Percentiles rank a stretch among this genome's conserved stretches.
phyloP scores from a whole-genome alignment of 2,329 filamentous ascomycete species.

The Lasiodiplodia hormozganensis region DNA sequence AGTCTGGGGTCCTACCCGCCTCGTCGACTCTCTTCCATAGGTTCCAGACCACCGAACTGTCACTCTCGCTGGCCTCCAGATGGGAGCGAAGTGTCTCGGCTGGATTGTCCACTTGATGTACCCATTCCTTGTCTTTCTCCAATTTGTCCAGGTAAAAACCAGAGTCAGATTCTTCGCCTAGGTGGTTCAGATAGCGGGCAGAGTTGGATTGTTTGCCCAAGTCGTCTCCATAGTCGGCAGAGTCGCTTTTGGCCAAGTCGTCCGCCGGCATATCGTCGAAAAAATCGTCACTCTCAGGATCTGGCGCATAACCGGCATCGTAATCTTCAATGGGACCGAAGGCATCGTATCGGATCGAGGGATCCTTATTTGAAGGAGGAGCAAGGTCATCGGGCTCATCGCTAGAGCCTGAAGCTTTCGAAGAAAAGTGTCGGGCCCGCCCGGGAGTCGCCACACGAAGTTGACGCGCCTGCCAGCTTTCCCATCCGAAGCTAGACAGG shows the following conservation, averaged over 20 bases:
- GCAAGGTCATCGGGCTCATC: not conserved
- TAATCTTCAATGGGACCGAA: not conserved
- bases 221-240: no score
- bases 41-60: conserved; percentile 36
- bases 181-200: not conserved
- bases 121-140: not conserved
- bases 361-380: not conserved
- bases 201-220: not conserved
- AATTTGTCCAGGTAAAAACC: no score
- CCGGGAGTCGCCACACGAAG: not conserved
- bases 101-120: not conserved
- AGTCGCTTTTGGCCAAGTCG: no score
- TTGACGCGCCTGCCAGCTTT: conserved; percentile 27
- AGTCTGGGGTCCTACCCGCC: conserved; percentile 6
- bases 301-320: not conserved
- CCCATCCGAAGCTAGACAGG: conserved; percentile 36
- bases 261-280: conserved; percentile 1
- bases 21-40: conserved; percentile 24
- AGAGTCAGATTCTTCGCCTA: no score
- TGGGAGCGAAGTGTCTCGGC: conserved; percentile 33
- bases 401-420: conserved; percentile 29
- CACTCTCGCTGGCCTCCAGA: conserved; percentile 32
- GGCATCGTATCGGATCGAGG: not conserved
- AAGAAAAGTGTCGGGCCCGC: conserved; percentile 36
- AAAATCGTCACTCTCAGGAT: not conserved